Conservation (phyloP, 306 rosid species). For the Abrus pulchellus region DNA sequence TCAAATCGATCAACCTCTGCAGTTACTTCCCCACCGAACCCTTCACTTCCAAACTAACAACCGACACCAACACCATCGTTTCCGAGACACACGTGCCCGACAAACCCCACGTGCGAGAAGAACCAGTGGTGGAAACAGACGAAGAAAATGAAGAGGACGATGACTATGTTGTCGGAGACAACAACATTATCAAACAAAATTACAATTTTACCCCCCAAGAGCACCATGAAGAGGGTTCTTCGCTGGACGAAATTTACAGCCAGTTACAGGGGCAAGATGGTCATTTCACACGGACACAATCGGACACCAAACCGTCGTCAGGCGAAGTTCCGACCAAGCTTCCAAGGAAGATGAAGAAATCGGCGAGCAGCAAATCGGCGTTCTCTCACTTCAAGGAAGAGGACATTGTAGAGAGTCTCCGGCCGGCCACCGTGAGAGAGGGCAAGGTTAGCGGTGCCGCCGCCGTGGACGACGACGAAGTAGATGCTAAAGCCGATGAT, state of each 20-base stretch:
- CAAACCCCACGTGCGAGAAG: neutral
- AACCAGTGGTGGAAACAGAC: neutral
- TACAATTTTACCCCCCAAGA: neutral
- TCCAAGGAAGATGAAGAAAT: slow-evolving; percentile 80
- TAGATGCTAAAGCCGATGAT: slow-evolving; percentile 85
- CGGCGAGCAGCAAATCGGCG: slow-evolving; percentile 77
- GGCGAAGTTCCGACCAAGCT: slow-evolving; percentile 71
- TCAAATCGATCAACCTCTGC: slow-evolving; percentile 73
- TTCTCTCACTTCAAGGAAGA: slow-evolving; percentile 68
- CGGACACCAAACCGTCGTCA: slow-evolving; percentile 75
- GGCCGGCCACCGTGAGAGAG: slow-evolving; percentile 79
- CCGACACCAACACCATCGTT: neutral
- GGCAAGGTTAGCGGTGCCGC: slow-evolving; percentile 8
- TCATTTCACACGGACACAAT: slow-evolving; percentile 55
- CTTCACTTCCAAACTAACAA: slow-evolving; percentile 20
- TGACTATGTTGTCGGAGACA: neutral
- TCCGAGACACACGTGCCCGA: neutral
- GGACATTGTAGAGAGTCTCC: slow-evolving; percentile 68
- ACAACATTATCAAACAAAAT: neutral
- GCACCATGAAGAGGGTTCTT: slow-evolving; percentile 9
- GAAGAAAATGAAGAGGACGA: slow-evolving; percentile 32
- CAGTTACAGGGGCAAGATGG: slow-evolving; percentile 53
- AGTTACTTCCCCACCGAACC: slow-evolving; percentile 52
- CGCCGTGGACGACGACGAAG: slow-evolving; percentile 63
- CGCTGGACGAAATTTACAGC: slow-evolving; percentile 70